These are phyloP conservation scores for Nigrospora osmanthi DNA, from an alignment of 2,329 filamentous ascomycete genomes.

Conservation along the genomic window DNA sequence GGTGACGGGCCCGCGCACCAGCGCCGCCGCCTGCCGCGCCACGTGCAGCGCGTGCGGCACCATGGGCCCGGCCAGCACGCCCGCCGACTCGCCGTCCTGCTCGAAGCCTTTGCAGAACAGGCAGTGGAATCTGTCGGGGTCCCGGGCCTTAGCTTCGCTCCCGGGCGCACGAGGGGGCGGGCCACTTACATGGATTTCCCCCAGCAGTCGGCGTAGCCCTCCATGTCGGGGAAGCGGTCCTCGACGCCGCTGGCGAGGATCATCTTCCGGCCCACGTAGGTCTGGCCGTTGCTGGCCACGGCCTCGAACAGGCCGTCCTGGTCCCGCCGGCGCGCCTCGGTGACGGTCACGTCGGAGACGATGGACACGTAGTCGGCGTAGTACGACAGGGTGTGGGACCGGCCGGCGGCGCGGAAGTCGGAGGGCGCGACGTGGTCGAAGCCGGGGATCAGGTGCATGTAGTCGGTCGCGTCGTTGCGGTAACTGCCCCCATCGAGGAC, in stretches of 20 bases:
- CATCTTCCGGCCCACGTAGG: background rate
- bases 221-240: background rate
- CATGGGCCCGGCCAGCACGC: slow-evolving; percentile 18
- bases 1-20: slow-evolving; percentile 19
- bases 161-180: background rate
- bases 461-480: slow-evolving; percentile 27
- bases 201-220: background rate
- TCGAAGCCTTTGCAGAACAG: slow-evolving; percentile 17
- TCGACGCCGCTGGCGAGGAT: background rate
- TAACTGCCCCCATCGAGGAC: slow-evolving; percentile 32
- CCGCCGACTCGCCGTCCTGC: slow-evolving; percentile 22
- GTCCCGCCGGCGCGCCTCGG: background rate
- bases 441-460: slow-evolving; percentile 31
- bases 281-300: background rate
- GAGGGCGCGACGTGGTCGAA: background rate
- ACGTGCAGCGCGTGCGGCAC: slow-evolving; percentile 14
- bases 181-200: background rate
- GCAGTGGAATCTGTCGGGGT: background rate
- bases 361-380: background rate
- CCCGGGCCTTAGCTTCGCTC: fast-evolving
- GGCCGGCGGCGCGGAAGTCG: background rate
- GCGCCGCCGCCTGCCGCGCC: slow-evolving; percentile 15
- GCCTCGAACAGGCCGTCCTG: background rate
- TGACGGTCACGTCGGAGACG: background rate
- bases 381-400: background rate